phyloP scores from a whole-genome alignment of 1,139 yeast genomes.

The Debaryomyces coudertii region DNA sequence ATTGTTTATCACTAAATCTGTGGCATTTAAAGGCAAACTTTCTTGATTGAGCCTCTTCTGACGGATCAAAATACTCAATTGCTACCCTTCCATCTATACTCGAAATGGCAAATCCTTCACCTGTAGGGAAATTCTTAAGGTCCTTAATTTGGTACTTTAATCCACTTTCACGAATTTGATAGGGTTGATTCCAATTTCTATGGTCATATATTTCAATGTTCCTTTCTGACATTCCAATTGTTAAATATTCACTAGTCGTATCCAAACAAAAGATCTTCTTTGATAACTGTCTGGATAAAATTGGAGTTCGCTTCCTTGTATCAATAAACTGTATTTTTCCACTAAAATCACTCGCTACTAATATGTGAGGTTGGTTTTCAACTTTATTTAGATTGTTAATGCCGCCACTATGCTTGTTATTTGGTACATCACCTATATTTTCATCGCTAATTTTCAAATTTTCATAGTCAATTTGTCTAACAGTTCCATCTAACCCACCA shows the following conservation, averaged over 20 bases:
- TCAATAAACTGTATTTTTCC: conserved; percentile 46
- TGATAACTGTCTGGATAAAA: conserved; percentile 27
- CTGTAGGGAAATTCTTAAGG: conserved; percentile 57
- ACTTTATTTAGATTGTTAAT: conserved; percentile 32
- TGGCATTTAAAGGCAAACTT: conserved; percentile 89
- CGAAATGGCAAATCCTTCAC: conserved; percentile 72
- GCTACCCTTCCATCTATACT: conserved; percentile 89
- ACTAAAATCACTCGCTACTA: conserved; percentile 61
- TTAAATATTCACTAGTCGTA: conserved; percentile 46
- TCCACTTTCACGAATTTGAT: conserved; percentile 66
- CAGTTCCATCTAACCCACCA: conserved; percentile 46
- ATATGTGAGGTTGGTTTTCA: conserved; percentile 28
- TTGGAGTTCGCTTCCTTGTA: conserved; percentile 24
- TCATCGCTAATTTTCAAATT: conserved; percentile 31
- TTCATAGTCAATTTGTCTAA: conserved; percentile 47
- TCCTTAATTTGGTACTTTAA: conserved; percentile 72
- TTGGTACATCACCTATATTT: conserved; percentile 13
- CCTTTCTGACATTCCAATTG: conserved; percentile 60
- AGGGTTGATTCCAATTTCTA: conserved; percentile 46
- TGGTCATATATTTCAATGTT: conserved; percentile 62
- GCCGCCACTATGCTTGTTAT: conserved; percentile 26
- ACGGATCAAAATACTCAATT: conserved; percentile 67
- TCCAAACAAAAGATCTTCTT: conserved; percentile 73
- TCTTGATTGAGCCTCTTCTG: conserved; percentile 47
- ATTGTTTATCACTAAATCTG: conserved; percentile 44